Evolutionary conservation across 495 filamentous ascomycete genomes (phyloP).

Genomic region (Podospora pseudopauciseta): DNA sequence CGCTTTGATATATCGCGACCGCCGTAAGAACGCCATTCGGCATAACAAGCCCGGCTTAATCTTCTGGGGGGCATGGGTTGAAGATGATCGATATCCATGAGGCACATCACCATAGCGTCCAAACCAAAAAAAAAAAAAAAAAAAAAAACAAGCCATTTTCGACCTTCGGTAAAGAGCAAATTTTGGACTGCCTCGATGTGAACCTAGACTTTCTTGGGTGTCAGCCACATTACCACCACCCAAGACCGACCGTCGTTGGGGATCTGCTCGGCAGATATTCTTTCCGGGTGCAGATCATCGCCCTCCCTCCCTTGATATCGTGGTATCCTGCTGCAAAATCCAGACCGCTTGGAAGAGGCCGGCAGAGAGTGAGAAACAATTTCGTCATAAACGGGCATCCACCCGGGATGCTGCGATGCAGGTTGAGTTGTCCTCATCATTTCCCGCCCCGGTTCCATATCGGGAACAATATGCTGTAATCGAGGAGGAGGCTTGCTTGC

Average conservation of each 20-base stretch:
- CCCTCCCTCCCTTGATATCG: neutral
- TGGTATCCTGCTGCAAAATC: neutral
- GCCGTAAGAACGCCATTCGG: neutral
- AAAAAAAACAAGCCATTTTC: neutral
- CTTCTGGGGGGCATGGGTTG: neutral
- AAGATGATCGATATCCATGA: neutral
- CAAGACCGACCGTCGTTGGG: neutral
- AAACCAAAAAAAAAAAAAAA: neutral
- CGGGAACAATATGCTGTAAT: too few species aligned
- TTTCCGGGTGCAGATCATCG: constrained; percentile 1
- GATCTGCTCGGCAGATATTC: neutral
- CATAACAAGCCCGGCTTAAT: neutral
- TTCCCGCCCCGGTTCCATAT: too few species aligned
- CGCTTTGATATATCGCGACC: neutral
- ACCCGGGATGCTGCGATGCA: neutral
- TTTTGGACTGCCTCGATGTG: neutral
- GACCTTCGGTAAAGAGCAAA: neutral
- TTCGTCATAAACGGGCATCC: neutral
- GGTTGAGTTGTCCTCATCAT: neutral
- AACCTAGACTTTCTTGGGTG: neutral
- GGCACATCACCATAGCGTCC: neutral
- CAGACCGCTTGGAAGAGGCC: neutral
- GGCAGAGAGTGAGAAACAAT: neutral
- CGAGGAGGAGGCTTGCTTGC: too few species aligned
- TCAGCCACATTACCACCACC: neutral